Percentiles rank a stretch among this genome's conserved stretches.
phyloP scores from a whole-genome alignment of 305 asterid species.

The Fraxinus sp. region DNA sequence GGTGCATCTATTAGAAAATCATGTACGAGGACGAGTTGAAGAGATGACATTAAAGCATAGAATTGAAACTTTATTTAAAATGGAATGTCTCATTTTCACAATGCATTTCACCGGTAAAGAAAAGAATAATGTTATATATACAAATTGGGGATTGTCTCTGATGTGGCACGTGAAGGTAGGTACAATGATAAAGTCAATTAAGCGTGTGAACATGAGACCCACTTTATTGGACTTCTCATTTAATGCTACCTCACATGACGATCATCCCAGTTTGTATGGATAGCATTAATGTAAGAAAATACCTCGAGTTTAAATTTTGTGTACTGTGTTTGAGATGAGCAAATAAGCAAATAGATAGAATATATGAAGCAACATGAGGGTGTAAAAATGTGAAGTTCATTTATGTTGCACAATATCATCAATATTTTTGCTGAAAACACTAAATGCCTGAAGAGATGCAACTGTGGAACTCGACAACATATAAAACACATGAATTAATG shows the following conservation, averaged over 20 bases:
- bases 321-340: neutral
- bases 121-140: neutral
- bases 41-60: neutral
- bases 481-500: slow-evolving; percentile 1
- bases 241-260: neutral
- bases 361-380: neutral
- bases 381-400: neutral
- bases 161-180: neutral
- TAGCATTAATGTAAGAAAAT: neutral
- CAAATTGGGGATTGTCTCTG: neutral
- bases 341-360: neutral
- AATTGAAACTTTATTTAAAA: neutral
- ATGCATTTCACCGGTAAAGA: neutral
- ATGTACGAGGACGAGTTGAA: neutral
- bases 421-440: neutral
- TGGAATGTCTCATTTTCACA: neutral
- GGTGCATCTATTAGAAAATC: neutral
- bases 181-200: neutral
- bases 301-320: slow-evolving; percentile 8
- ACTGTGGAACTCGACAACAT: neutral
- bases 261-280: neutral
- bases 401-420: neutral
- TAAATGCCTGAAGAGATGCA: neutral
- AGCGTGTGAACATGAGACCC: neutral
- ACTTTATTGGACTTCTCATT: neutral